Evolutionary conservation across 202 grass and related monocot genomes (phyloP), one percentile per base, ranked within the genome.

Genomic region (Setaria italica): DNA sequence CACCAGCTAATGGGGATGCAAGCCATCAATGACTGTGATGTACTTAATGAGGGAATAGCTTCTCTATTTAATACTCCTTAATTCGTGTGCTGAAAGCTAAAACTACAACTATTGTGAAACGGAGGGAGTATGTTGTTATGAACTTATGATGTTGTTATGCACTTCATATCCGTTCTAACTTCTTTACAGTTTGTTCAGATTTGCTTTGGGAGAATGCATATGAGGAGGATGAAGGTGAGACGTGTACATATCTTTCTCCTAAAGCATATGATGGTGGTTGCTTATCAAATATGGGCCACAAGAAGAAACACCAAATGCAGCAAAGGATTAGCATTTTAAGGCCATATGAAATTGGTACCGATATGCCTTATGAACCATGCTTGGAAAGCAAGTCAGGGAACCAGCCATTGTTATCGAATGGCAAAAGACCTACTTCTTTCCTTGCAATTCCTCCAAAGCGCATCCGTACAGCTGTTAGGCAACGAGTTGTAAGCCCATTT

Each of bases 221-320:
- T 69, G 96, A 92, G 77, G 94, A 92, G 80, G 96, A 95, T 86
- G 93, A 95, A 91, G 93, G 87, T 17, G 93, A 90, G 77, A 92
- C 88, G n/a, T 81, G 80, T 60, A 85, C 88, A 75, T 92, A 86
- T 83, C 54, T 78, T 67, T 71, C 84, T 41, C 43, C 89, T 76
- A 87, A 85, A 86, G 59, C 58, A 67, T 94, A 85, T 85, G 90
- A 87, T 84, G 74, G 80, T 70, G 88, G 92, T 55, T 90, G 81
- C 10, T 80, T 86, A 77, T 83, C 86, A 81, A 88, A 81, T 82
- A 88, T 82, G 74, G 41, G 17, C 82, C 82, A 90, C 20, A 99
- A 88, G 71, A 93, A 91, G 72, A 98, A 91, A 89, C 86, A 98
- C 3, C 37, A 77, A 62, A 66, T 84, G 67, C 86, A 88, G 47